Evolutionary conservation across 2,329 filamentous ascomycete species (phyloP).

Genomic region (Zasmidium citrigriseum): DNA sequence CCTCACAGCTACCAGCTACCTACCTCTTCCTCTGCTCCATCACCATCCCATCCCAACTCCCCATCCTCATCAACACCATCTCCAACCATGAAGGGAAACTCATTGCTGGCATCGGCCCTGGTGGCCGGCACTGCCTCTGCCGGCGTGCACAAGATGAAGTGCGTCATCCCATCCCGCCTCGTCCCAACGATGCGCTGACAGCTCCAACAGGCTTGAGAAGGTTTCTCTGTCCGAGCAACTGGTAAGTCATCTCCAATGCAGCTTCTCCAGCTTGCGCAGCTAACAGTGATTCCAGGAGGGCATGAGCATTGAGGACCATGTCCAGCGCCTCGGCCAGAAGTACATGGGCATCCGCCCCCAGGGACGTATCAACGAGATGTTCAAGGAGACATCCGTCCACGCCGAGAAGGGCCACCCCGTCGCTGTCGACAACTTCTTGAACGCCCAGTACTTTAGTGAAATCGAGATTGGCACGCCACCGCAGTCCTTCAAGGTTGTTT

Average conservation of each 20-base stretch:
- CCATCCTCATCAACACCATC: conserved; percentile 14
- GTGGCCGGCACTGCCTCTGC: conserved; percentile 78
- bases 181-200: conserved; percentile 14
- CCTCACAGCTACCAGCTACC: neutral
- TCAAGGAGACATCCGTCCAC: conserved; percentile 71
- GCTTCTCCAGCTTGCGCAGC: conserved; percentile 3
- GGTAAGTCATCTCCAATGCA: conserved; percentile 56
- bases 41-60: conserved; percentile 8
- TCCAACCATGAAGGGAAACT: conserved; percentile 75
- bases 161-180: conserved; percentile 2
- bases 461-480: conserved; percentile 90
- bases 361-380: conserved; percentile 72
- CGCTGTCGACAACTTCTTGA: conserved; percentile 95
- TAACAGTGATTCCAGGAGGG: conserved; percentile 57
- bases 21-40: conserved; percentile 5
- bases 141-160: conserved; percentile 77
- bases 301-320: conserved; percentile 77
- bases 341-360: conserved; percentile 83
- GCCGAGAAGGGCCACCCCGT: conserved; percentile 73
- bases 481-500: conserved; percentile 96
- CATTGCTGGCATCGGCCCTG: conserved; percentile 71
- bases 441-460: conserved; percentile 98
- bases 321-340: conserved; percentile 86
- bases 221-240: conserved; percentile 88
- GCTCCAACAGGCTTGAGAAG: conserved; percentile 67